Percentiles rank a stretch among this genome's conserved stretches.
Evolutionary conservation across 305 asterid species (phyloP).

Genomic region (Fraxinus dipetala): DNA sequence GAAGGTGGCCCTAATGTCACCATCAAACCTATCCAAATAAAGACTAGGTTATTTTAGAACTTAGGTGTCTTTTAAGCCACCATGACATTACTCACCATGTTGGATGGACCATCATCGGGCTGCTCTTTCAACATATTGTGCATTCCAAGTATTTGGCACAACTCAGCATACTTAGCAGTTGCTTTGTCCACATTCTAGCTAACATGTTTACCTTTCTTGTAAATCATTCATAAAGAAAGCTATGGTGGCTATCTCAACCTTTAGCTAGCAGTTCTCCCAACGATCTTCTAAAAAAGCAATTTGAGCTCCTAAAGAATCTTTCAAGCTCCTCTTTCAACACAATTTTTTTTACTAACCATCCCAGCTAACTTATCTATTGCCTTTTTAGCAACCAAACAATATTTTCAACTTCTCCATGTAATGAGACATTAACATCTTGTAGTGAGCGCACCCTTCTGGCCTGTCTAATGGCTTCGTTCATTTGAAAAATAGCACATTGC

Average conservation of each 20-base stretch:
- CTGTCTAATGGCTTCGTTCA: not conserved
- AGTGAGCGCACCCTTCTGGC: not conserved
- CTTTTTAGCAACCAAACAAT: not conserved
- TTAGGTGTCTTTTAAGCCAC: not conserved
- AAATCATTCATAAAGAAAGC: not conserved
- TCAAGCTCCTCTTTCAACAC: not conserved
- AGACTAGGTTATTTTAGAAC: not conserved
- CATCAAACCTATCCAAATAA: not conserved
- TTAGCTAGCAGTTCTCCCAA: not conserved
- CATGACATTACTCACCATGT: not conserved
- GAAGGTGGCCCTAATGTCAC: not conserved
- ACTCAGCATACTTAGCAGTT: not conserved
- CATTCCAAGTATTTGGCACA: not conserved
- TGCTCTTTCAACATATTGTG: too few species aligned
- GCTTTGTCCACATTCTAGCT: not conserved
- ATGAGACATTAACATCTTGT: not conserved
- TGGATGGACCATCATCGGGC: not conserved
- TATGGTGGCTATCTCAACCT: not conserved
- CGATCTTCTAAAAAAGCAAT: not conserved
- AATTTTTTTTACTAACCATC: not conserved
- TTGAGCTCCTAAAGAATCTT: not conserved
- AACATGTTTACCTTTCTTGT: not conserved
- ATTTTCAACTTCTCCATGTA: not conserved
- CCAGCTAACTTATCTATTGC: not conserved
- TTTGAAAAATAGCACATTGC: not conserved